Conservation (phyloP, 371 early-diverging fungal genomes). For the Actinomortierella wolfii region DNA sequence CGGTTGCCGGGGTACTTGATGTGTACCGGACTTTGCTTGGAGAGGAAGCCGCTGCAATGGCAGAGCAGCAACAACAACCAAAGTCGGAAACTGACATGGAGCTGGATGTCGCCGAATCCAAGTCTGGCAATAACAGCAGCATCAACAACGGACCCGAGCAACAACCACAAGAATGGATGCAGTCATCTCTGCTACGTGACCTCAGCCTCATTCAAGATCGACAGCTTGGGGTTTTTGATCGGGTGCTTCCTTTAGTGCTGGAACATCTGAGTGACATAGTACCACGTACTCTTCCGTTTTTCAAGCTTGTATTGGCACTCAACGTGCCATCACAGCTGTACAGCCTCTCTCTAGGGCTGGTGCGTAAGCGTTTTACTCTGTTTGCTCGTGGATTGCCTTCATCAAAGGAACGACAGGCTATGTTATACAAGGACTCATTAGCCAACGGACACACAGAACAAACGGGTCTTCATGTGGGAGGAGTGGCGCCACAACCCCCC, state of each 20-base stretch:
- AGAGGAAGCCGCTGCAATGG: too few relatives aligned
- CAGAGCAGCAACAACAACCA: too few relatives aligned
- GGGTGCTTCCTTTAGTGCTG: conserved; percentile 19
- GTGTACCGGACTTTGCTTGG: too few relatives aligned
- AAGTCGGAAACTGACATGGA: too few relatives aligned
- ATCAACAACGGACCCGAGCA: too few relatives aligned
- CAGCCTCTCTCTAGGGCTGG: conserved; percentile 22
- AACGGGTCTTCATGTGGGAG: too few relatives aligned
- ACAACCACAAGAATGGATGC: conserved; percentile 1
- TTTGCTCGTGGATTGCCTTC: conserved; percentile 11
- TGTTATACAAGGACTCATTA: too few relatives aligned
- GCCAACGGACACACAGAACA: too few relatives aligned
- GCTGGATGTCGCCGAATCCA: too few relatives aligned
- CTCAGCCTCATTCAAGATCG: conserved; percentile 31
- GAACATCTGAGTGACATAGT: conserved; percentile 23
- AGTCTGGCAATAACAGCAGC: too few relatives aligned
- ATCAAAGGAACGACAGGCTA: not conserved
- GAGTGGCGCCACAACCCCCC: too few relatives aligned
- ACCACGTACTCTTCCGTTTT: conserved; percentile 26
- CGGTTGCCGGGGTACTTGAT: too few relatives aligned
- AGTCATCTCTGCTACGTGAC: conserved; percentile 26
- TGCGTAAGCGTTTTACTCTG: conserved; percentile 15
- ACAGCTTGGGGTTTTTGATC: conserved; percentile 24
- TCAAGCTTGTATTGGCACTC: conserved; percentile 21
- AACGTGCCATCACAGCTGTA: conserved; percentile 34